phyloP scores from a whole-genome alignment of 192 early-diverging fungal species.

The Gryganskiella cystojenkinii region DNA sequence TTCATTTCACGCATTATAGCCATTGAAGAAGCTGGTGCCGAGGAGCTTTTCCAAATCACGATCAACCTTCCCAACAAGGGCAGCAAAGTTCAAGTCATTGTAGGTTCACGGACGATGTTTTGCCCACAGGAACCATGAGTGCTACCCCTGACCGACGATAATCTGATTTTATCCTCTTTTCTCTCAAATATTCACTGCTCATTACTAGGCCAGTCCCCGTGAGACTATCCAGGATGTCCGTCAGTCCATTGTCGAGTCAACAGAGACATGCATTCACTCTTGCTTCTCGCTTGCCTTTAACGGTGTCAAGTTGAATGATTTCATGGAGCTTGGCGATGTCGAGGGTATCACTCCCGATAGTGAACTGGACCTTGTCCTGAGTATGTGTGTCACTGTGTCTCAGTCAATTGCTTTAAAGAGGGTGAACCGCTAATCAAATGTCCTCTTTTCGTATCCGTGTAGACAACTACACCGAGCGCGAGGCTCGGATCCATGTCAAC shows the following conservation, averaged over 20 bases:
- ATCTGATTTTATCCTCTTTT: background rate
- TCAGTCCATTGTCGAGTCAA: constrained; percentile 87
- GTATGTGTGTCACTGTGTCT: constrained; percentile 46
- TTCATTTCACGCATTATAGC: background rate
- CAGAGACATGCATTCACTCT: constrained; percentile 87
- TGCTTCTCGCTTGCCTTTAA: constrained; percentile 89
- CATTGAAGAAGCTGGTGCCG: constrained; percentile 50
- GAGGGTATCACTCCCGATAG: constrained; percentile 73
- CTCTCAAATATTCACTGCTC: background rate
- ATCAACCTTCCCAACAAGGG: constrained; percentile 59
- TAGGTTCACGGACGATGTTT: constrained; percentile 29
- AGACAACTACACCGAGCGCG: constrained; percentile 93
- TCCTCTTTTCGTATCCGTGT: background rate
- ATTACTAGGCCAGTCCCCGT: constrained; percentile 74
- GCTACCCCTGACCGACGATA: background rate
- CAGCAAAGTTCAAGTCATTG: constrained; percentile 59
- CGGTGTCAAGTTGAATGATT: constrained; percentile 81
- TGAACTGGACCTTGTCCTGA: constrained; percentile 74
- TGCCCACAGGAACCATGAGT: background rate
- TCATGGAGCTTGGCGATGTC: constrained; percentile 76
- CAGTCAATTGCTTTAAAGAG: background rate
- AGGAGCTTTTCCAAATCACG: constrained; percentile 66
- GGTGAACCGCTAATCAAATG: background rate
- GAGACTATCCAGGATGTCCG: constrained; percentile 90
- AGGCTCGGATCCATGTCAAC: constrained; percentile 89